phyloP scores from a whole-genome alignment of 1,139 yeast genomes.

The Hemisphaericaspora xylofermentans region DNA sequence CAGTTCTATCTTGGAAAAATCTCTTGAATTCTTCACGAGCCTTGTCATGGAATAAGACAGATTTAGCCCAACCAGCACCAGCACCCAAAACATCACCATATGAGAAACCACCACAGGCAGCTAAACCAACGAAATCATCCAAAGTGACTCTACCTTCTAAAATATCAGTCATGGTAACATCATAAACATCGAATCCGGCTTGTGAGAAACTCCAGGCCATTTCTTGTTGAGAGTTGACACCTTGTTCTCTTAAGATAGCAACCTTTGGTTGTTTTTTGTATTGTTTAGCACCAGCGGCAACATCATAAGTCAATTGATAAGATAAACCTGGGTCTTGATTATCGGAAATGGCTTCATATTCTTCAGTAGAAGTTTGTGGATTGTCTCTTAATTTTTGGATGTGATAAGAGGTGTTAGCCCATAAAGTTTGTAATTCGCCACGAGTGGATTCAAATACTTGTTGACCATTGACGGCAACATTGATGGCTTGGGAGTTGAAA shows the following conservation, averaged over 20 bases:
- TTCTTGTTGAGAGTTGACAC: conserved; percentile 97
- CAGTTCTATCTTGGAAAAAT: conserved; percentile 82
- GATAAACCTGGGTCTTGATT: conserved; percentile 88
- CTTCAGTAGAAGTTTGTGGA: conserved; percentile 88
- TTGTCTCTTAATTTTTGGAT: conserved; percentile 93
- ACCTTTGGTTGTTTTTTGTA: conserved; percentile 71
- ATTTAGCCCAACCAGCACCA: conserved; percentile 99
- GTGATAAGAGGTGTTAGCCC: conserved; percentile 89
- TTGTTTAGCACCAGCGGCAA: conserved; percentile 13
- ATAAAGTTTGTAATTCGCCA: conserved; percentile 71
- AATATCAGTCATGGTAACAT: conserved; percentile 96
- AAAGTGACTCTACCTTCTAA: conserved; percentile 71
- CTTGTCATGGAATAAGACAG: conserved; percentile 81
- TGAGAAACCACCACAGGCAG: conserved; percentile 99
- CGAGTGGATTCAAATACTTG: conserved; percentile 56
- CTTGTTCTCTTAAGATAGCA: conserved; percentile 97
- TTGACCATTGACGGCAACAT: conserved; percentile 47
- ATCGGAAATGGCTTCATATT: conserved; percentile 70
- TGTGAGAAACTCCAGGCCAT: conserved; percentile 97
- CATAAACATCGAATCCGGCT: conserved; percentile 91
- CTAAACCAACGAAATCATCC: conserved; percentile 84
- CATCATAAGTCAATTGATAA: conserved; percentile 69
- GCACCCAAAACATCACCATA: conserved; percentile 99
- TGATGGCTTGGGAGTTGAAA: conserved; percentile 53
- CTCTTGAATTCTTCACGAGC: conserved; percentile 73